Base-by-base conservation (phyloP, 192 early-diverging fungal species). In the Umbelopsis sp. region DNA sequence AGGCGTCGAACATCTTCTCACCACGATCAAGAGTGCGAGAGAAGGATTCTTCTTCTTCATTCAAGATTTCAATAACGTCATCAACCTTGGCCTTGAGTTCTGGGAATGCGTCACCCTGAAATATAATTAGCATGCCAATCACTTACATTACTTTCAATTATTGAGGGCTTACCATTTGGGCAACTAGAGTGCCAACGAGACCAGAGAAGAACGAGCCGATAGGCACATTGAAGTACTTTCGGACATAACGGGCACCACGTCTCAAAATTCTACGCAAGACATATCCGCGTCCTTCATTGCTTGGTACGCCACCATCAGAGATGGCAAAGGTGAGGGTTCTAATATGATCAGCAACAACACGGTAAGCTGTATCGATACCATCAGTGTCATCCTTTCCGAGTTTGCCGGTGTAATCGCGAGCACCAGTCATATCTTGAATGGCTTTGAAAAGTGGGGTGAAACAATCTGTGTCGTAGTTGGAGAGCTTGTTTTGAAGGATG, bases 261-360 rank as follows among this genome's bases (percentile, higher is more conserved):
- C 97, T 88, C 30, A 99, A 84, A 76, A 99, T 99, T 72, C 97
- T 88, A 66, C 97, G 92, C 74, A 99, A 85, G 3, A 99, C 96
- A 80, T 99, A 98, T 66, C 98, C 98, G 73, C 98, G 93, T 33
- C 98, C 98, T 76, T 97, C 96, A 80, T 99, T 99, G 66, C 92
- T 94, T 22, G 98, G 98, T 20, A 98, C 84, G 52, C 96, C 94
- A 64, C 96, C 96, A 74, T 99, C 98, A 33, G 92, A 88, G 69
- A 99, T 98, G 35, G 96, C 91, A 85, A 99, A 97, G 11, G 95
- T 94, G 67, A 98, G 83, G 18, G 98, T 98, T 69, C 98, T 89
- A 47, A 98, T 82, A 74, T 99, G 98, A 86, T 99, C 98, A 66
- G 96, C 98, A 74, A 99, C 87, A 33, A 99, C 96, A 53, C 96